These are phyloP conservation scores for Exidia glandulosa DNA, from an alignment of 768 basidiomycete species.

Conservation along the genomic window DNA sequence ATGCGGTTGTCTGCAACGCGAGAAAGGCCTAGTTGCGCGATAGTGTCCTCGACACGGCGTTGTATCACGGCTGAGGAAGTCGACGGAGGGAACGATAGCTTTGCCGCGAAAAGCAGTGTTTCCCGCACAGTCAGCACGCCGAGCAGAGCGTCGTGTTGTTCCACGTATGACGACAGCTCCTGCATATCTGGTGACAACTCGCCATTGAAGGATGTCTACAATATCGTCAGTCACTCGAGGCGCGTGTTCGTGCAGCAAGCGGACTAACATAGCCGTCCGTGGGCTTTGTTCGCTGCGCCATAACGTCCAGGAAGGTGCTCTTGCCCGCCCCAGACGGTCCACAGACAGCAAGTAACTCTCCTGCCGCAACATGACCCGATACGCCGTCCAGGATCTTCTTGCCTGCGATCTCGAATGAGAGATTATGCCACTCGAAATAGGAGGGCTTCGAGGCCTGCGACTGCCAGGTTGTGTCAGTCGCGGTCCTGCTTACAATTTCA, in stretches of 20 bases:
- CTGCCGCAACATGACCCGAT: slow-evolving; percentile 6
- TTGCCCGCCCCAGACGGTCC: slow-evolving; percentile 17
- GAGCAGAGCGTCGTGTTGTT: slow-evolving; percentile 49
- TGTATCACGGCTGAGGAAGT: slow-evolving; percentile 22
- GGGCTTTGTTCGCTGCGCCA: slow-evolving; percentile 12
- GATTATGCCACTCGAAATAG: not conserved
- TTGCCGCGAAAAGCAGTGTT: slow-evolving; percentile 40
- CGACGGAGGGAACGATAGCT: slow-evolving; percentile 26
- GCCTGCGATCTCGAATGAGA: not conserved
- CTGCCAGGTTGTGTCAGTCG: too few species aligned
- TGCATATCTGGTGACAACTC: slow-evolving; percentile 19
- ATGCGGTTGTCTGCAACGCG: slow-evolving; percentile 39
- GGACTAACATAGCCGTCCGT: not conserved
- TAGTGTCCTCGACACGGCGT: slow-evolving; percentile 31
- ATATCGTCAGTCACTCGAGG: not conserved
- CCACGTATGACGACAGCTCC: slow-evolving; percentile 39
- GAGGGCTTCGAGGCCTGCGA: slow-evolving; percentile 4
- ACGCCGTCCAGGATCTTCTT: slow-evolving; percentile 11
- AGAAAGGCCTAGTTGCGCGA: slow-evolving; percentile 36
- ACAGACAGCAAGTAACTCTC: slow-evolving; percentile 17
- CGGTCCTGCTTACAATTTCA: too few species aligned
- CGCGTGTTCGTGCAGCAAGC: slow-evolving; percentile 4
- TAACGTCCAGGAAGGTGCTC: slow-evolving; percentile 22
- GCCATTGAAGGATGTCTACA: slow-evolving; percentile 13
- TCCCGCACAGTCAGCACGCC: slow-evolving; percentile 49